Base-by-base conservation (phyloP, 2,329 filamentous ascomycete genomes). In the Knufia petricola region DNA sequence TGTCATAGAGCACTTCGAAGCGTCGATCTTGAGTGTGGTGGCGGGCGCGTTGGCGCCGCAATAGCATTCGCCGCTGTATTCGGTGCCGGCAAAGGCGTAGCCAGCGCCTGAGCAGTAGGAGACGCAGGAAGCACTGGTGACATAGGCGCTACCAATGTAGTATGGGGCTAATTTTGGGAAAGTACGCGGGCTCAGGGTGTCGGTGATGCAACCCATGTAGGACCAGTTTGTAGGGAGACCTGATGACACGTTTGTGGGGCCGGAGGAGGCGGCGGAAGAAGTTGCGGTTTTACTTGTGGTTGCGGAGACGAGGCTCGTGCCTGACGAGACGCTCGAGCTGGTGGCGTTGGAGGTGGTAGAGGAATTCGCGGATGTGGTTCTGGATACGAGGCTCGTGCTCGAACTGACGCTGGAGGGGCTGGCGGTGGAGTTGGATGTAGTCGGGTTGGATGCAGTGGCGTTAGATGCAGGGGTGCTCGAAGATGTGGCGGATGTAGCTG, bases 51-150 rank as follows among this genome's bases (percentile, higher is more conserved):
- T 42, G 52, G 70, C 64, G 13, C 69, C 72, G 52, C 73, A 77
- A 58, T 70, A 74, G 61, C 73, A 76, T 52, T 69, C 64, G 19
- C 67, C 66, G 28, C 67, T 68, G 21, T 71, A 71, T 56, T 76
- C 71, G 15, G 72, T 74, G 20, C 72, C 73, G 0, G 74, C 72
- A 49, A 75, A 62, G 32, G 62, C 55, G 53, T 64, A 75, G 7
- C 73, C 72, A 38, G 61, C 60, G 28, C 55, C 54, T 6, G 68
- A 61, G 60, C 77, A 80, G 59, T 73, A 70, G 3, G 63, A 59
- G 42, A 75, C 65, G 57, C 76, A 78, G 19, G 67, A 69, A 42
- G 65, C 67, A 59, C 65, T 69, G 53, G 63, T 69, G 58, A 73
- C 65, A 12, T 50, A 12, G 9, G 2, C 38, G 15, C 57, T 51